A percentile compares a stretch with the other conserved stretches of the same genome.
phyloP scores from a whole-genome alignment of 331 rosid species.

The Rosa hybrid region DNA sequence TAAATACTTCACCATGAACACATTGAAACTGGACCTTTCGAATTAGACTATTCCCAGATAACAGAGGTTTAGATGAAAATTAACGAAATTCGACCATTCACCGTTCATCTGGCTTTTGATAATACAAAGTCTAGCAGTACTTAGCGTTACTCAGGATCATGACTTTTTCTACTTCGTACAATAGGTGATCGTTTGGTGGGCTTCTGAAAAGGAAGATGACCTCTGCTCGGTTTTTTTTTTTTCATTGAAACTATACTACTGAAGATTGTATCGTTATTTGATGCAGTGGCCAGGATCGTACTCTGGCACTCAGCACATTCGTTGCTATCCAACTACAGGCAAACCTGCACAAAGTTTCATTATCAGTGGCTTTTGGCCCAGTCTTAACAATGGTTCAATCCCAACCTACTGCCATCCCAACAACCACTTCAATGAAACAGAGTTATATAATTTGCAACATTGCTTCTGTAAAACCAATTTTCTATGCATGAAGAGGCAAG shows the following conservation, averaged over 20 bases:
- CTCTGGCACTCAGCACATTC: background rate
- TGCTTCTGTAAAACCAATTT: background rate
- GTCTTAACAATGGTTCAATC: background rate
- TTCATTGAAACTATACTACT: background rate
- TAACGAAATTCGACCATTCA: background rate
- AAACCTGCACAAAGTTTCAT: background rate
- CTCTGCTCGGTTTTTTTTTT: background rate
- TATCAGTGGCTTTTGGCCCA: constrained; percentile 14
- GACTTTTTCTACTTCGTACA: constrained; percentile 66
- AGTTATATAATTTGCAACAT: background rate
- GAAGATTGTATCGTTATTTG: background rate
- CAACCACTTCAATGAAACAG: background rate
- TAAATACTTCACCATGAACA: background rate
- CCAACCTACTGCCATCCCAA: constrained; percentile 7
- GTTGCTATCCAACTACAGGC: constrained; percentile 16
- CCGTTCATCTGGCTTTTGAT: constrained; percentile 25
- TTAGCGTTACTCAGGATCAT: constrained; percentile 38
- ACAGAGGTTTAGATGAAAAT: background rate
- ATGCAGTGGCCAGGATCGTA: constrained; percentile 12
- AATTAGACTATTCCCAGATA: background rate
- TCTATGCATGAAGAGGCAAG: background rate
- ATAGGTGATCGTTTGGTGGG: constrained; percentile 27
- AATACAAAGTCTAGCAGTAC: constrained; percentile 18
- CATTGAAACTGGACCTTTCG: background rate
- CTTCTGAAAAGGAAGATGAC: background rate